These are phyloP conservation scores for Candida cerambycidarum DNA, from an alignment of 805 yeast species.

Conservation along the genomic window DNA sequence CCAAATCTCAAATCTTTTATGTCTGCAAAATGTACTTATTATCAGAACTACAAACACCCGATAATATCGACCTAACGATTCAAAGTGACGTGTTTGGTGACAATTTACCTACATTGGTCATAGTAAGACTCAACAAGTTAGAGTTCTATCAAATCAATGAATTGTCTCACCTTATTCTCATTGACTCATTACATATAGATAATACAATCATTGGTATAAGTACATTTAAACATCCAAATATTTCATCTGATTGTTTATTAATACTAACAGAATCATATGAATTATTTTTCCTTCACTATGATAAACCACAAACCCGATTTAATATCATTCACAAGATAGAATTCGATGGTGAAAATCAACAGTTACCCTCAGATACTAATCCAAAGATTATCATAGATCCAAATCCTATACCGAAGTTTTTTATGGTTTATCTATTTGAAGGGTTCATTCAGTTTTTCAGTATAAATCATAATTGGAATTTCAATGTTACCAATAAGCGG, in stretches of 20 bases:
- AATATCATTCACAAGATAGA: slow-evolving; percentile 9
- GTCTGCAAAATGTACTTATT: slow-evolving; percentile 17
- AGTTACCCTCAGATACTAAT: slow-evolving; percentile 20
- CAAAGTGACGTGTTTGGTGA: slow-evolving; percentile 12
- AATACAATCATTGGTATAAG: slow-evolving; percentile 15
- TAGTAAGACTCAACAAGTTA: slow-evolving; percentile 15
- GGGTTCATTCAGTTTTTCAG: slow-evolving; percentile 18
- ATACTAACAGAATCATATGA: slow-evolving; percentile 15
- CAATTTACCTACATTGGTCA: slow-evolving; percentile 12
- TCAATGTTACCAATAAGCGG: slow-evolving; percentile 7
- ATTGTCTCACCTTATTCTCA: slow-evolving; percentile 2
- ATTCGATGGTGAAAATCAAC: slow-evolving; percentile 24
- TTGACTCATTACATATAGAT: slow-evolving; percentile 16
- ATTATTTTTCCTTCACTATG: slow-evolving; percentile 14
- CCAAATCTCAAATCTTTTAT: background rate
- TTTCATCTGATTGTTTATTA: slow-evolving; percentile 15
- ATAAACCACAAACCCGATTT: slow-evolving; percentile 10
- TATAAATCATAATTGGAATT: slow-evolving; percentile 15
- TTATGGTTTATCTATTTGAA: slow-evolving; percentile 23
- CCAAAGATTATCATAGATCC: slow-evolving; percentile 20
- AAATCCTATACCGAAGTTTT: slow-evolving; percentile 10
- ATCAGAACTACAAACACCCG: slow-evolving; percentile 19
- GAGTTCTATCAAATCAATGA: slow-evolving; percentile 13
- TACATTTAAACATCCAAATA: slow-evolving; percentile 12
- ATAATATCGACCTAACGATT: slow-evolving; percentile 16